Percentiles rank a stretch among this genome's conserved stretches.
These are phyloP conservation scores for Trichophyton verrucosum DNA, from an alignment of 2,329 filamentous ascomycete genomes.

Conservation along the genomic window DNA sequence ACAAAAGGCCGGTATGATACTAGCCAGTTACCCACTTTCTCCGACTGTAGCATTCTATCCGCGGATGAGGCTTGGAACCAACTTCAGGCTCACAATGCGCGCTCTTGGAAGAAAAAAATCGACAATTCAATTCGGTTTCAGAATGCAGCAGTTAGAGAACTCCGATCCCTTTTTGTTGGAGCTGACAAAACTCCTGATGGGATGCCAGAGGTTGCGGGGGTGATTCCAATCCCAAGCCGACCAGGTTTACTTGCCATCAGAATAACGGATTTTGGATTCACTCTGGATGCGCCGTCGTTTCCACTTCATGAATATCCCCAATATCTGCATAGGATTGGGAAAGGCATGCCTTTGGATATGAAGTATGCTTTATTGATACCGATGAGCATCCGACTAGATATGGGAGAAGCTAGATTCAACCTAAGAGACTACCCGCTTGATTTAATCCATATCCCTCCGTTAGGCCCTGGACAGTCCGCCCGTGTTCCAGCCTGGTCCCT, in stretches of 20 bases:
- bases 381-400: slow-evolving; percentile 76
- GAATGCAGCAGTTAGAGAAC: slow-evolving; percentile 61
- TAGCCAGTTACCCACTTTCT: slow-evolving; percentile 61
- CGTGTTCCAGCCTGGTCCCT: slow-evolving; percentile 71
- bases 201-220: slow-evolving; percentile 66
- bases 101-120: slow-evolving; percentile 86
- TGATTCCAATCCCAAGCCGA: slow-evolving; percentile 72
- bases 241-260: slow-evolving; percentile 70
- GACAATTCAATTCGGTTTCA: slow-evolving; percentile 61
- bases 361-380: slow-evolving; percentile 81
- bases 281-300: slow-evolving; percentile 87
- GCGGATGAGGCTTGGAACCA: slow-evolving; percentile 63
- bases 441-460: slow-evolving; percentile 73
- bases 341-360: slow-evolving; percentile 88
- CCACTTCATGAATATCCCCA: slow-evolving; percentile 66
- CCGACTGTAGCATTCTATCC: slow-evolving; percentile 57
- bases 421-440: slow-evolving; percentile 90
- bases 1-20: slow-evolving; percentile 57
- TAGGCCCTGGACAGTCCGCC: slow-evolving; percentile 67
- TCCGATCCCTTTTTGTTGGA: slow-evolving; percentile 70
- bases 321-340: slow-evolving; percentile 82
- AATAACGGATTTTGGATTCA: slow-evolving; percentile 72
- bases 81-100: slow-evolving; percentile 68
- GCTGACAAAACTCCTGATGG: slow-evolving; percentile 70
- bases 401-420: slow-evolving; percentile 78